Evolutionary conservation across 177 flowering plant genomes (phyloP), one percentile per base, ranked within the genome.

Genomic region (Vitis hybrid): DNA sequence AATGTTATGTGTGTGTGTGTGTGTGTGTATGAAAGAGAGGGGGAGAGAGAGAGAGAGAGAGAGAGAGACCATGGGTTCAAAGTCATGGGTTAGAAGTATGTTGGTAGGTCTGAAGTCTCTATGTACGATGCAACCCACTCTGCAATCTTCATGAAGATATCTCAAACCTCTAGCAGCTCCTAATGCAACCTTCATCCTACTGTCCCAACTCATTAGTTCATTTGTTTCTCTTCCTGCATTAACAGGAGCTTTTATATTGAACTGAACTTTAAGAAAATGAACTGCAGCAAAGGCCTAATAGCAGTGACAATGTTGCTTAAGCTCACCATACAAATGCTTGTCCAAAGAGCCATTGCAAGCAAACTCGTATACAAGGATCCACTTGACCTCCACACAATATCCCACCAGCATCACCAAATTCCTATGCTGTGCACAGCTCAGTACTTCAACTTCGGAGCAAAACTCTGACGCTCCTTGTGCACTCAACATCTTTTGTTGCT

Each of bases 391-490:
- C 50, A 70, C 76, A 73, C 86, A 79, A 15, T 77, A 83, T 15
- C 86, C 86, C 11, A 80, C 78, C 68, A 84, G 20, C 78, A 80
- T 71, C 29, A 82, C 87, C 75, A 84, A 62, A 68, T 80, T 84
- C 72, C 76, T 71, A 51, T 84, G 87, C 68, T 84, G 85, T 9
- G 81, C 85, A 71, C 85, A 82, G 74, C 85, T 84, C 73, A 84
- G 48, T n/a, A 78, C 79, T 69, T 80, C 85, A 69, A 82, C 79
- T 63, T 82, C 82, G 0, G 80, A 50, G 57, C 82, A 73, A 67
- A 84, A 84, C 34, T 84, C 85, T 1, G 78, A 66, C 12, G 77
- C 83, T 56, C 81, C 81, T 53, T 82, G 82, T 59, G 81, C 79
- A 67, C 82, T 78, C 34, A 71, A 60, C 61, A 58, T 11, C 63